Conservation (phyloP, 371 early-diverging fungal genomes). For the Zopfochytrium polystomum region DNA sequence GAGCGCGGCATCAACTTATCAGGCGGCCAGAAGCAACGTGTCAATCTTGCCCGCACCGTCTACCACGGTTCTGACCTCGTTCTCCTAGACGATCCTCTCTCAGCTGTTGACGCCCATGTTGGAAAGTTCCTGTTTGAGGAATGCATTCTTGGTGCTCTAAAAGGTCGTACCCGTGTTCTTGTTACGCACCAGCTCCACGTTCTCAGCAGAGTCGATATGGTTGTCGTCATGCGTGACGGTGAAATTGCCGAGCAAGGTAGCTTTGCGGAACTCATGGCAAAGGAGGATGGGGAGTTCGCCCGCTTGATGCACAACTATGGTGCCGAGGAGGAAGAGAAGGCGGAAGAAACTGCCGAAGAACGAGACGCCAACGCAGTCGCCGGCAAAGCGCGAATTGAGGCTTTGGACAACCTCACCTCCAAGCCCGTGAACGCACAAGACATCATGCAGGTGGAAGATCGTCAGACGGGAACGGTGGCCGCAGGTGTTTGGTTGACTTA, state of each 20-base stretch:
- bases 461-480: constrained; percentile 33
- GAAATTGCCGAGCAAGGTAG: constrained; percentile 56
- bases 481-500: constrained; percentile 32
- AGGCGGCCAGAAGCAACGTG: constrained; percentile 53
- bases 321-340: constrained; percentile 37
- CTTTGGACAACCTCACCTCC: constrained; percentile 20
- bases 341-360: constrained; percentile 27
- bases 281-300: constrained; percentile 47
- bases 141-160: constrained; percentile 41
- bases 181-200: constrained; percentile 61
- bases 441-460: constrained; percentile 39
- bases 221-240: constrained; percentile 59
- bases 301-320: constrained; percentile 53
- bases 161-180: constrained; percentile 46
- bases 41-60: constrained; percentile 40
- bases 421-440: constrained; percentile 14
- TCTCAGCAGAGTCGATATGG: constrained; percentile 58
- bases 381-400: constrained; percentile 9
- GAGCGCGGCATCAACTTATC: constrained; percentile 41
- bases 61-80: constrained; percentile 60
- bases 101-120: constrained; percentile 67
- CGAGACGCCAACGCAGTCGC: not conserved
- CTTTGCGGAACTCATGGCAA: constrained; percentile 51
- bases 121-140: constrained; percentile 46
- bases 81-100: constrained; percentile 75